These are phyloP conservation scores for Tetrahymena elliotti DNA, from an alignment of 73 alveolate species.

Conservation along the genomic window DNA sequence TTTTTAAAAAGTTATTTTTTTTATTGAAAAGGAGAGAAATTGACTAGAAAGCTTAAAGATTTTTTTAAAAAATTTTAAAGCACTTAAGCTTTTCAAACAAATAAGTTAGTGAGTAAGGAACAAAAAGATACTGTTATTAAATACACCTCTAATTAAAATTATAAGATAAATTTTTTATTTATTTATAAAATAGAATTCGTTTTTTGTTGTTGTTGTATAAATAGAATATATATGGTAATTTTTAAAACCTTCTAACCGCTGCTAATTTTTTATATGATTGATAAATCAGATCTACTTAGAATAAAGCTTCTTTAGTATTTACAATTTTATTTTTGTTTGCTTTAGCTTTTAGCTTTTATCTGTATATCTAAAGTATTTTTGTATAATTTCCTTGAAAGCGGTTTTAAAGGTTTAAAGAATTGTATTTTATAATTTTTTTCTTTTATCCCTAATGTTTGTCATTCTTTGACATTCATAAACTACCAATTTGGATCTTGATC, in stretches of 20 bases:
- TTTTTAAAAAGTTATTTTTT: too few relatives aligned
- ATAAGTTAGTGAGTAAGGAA: background rate
- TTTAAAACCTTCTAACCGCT: background rate
- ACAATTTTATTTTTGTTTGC: background rate
- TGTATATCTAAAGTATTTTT: background rate
- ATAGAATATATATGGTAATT: background rate
- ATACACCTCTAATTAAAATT: background rate
- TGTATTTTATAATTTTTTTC: background rate
- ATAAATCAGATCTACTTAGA: background rate
- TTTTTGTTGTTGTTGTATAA: background rate
- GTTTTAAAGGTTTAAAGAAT: background rate
- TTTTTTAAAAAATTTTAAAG: background rate
- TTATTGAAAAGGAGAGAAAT: background rate
- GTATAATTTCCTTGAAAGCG: background rate
- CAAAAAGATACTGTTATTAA: background rate
- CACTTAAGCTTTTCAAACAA: background rate
- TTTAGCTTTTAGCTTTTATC: background rate
- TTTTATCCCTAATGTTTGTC: background rate
- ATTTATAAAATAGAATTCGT: background rate
- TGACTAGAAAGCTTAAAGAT: background rate
- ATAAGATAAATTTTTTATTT: background rate
- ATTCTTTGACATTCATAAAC: background rate
- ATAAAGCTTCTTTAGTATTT: background rate
- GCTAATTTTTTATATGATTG: background rate
- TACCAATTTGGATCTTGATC: background rate